Evolutionary conservation across 441 rosid genomes (phyloP).

Genomic region (Pelargonium cotyledonis): DNA sequence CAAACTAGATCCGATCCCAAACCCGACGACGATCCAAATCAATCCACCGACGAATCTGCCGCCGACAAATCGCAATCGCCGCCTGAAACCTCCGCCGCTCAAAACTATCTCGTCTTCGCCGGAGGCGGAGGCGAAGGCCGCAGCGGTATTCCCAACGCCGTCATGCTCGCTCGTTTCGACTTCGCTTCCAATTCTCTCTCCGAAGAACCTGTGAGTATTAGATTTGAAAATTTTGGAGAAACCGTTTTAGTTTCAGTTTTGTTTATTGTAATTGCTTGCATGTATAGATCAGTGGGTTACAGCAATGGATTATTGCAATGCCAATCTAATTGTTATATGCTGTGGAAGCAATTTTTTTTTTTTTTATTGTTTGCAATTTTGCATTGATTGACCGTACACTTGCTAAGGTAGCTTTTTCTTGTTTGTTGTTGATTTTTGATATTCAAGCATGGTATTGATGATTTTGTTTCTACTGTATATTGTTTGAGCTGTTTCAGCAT

Average conservation of each 20-base stretch:
- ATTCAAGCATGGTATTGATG: background rate
- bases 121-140: constrained; percentile 94
- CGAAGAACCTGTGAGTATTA: constrained; percentile 31
- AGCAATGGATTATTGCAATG: background rate
- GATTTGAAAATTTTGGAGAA: no score
- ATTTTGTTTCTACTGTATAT: background rate
- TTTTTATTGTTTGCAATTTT: background rate
- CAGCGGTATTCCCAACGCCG: constrained; percentile 70
- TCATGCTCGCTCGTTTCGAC: constrained; percentile 49
- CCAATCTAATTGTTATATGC: background rate
- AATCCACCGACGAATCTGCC: constrained; percentile 24
- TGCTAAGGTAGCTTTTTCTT: background rate
- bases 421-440: background rate
- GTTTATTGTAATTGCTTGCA: background rate
- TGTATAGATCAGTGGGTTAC: background rate
- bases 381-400: background rate
- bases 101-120: constrained; percentile 44
- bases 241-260: no score
- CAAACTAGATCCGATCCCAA: constrained; percentile 34
- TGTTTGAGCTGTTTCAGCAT: constrained; percentile 43
- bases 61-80: constrained; percentile 4
- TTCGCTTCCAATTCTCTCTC: constrained; percentile 52
- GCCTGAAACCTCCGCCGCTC: constrained; percentile 5
- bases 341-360: background rate
- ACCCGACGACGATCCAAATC: constrained; percentile 20